Percentiles rank a stretch among this genome's conserved stretches.
phyloP scores from a whole-genome alignment of 306 rosid species.

The Cercis canadensis region DNA sequence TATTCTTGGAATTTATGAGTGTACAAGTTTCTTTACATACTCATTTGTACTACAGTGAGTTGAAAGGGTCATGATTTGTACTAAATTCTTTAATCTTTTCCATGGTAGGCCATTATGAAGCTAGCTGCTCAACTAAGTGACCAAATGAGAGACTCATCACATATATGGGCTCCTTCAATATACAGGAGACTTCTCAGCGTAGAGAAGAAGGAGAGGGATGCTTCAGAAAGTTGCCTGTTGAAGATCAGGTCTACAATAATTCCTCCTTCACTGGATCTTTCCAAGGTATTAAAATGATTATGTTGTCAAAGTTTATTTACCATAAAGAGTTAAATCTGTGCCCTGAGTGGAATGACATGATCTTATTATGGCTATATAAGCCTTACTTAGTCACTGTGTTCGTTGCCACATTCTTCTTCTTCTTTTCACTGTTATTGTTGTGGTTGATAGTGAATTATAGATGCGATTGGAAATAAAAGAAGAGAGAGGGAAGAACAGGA shows the following conservation, averaged over 20 bases:
- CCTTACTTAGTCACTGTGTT: background rate
- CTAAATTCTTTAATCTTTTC: slow-evolving; percentile 24
- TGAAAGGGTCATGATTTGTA: background rate
- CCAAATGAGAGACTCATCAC: slow-evolving; percentile 69
- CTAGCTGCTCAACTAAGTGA: slow-evolving; percentile 57
- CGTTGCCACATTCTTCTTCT: background rate
- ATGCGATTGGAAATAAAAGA: background rate
- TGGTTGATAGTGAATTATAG: background rate
- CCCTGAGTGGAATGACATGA: slow-evolving; percentile 18
- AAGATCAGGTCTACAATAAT: slow-evolving; percentile 63
- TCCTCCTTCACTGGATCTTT: slow-evolving; percentile 74
- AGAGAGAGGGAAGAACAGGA: background rate
- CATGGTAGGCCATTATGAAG: slow-evolving; percentile 70
- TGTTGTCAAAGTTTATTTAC: slow-evolving; percentile 1
- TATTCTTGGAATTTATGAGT: slow-evolving; percentile 12
- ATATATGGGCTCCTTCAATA: slow-evolving; percentile 80
- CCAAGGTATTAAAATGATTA: slow-evolving; percentile 58
- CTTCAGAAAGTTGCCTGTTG: slow-evolving; percentile 80
- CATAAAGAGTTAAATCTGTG: slow-evolving; percentile 8
- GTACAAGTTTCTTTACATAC: slow-evolving; percentile 17
- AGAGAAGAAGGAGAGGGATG: slow-evolving; percentile 84
- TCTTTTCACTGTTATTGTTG: background rate
- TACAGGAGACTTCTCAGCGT: slow-evolving; percentile 82
- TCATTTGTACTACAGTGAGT: background rate
- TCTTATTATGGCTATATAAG: slow-evolving; percentile 20